phyloP scores from a whole-genome alignment of 1,284 basidiomycete genomes.

The Leccinum subrobustum region DNA sequence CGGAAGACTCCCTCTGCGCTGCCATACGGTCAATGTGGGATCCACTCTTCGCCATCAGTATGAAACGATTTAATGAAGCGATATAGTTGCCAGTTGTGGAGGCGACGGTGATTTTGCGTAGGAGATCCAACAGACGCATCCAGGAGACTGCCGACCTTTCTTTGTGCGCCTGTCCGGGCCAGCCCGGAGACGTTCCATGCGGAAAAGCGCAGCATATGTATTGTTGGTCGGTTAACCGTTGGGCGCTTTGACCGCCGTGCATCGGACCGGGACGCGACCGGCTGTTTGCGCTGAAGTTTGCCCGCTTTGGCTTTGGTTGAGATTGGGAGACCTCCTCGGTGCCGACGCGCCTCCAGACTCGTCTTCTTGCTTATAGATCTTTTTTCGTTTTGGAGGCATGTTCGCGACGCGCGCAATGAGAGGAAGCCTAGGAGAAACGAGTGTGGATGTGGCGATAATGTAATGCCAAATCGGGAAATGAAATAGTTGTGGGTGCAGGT shows the following conservation, averaged over 20 bases:
- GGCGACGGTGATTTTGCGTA: too few relatives aligned
- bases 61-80: too few relatives aligned
- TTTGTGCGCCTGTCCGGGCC: constrained; percentile 44
- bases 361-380: constrained; percentile 18
- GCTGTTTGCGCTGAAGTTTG: constrained; percentile 13
- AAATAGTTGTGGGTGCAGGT: not conserved
- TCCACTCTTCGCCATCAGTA: too few relatives aligned
- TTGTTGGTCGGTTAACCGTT: constrained; percentile 72
- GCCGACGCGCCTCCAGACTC: constrained; percentile 12
- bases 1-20: too few relatives aligned
- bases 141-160: constrained; percentile 47
- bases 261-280: constrained; percentile 6
- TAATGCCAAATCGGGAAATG: not conserved
- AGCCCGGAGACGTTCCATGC: constrained; percentile 78
- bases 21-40: too few relatives aligned
- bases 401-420: not conserved
- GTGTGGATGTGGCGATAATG: constrained; percentile 1
- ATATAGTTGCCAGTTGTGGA: too few relatives aligned
- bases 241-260: constrained; percentile 19
- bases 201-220: constrained; percentile 54
- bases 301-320: constrained; percentile 18
- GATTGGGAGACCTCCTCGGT: constrained; percentile 17
- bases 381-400: constrained; percentile 23
- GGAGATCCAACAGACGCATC: too few relatives aligned
- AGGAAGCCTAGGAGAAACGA: constrained; percentile 3